Evolutionary conservation across 805 yeast species (phyloP).

Genomic region (Starmerella ratchasimensis): DNA sequence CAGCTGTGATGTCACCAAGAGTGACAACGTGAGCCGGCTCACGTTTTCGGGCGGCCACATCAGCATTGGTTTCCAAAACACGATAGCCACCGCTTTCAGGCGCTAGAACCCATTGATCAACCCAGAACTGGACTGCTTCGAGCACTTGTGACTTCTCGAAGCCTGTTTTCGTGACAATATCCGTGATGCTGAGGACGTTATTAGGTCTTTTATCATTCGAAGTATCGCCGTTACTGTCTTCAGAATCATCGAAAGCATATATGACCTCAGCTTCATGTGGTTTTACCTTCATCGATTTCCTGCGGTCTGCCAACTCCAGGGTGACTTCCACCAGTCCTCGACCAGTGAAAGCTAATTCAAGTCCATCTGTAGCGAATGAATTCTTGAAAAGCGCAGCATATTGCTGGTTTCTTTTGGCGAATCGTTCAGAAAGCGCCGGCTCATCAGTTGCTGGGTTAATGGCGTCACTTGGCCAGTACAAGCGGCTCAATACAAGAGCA

Average conservation of each 20-base stretch:
- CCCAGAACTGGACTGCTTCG: conserved; percentile 48
- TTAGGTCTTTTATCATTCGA: too few species aligned
- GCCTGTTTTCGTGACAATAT: conserved; percentile 28
- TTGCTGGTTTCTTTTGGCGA: too few species aligned
- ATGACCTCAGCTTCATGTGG: conserved; percentile 62
- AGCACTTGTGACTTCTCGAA: conserved; percentile 33
- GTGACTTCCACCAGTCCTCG: conserved; percentile 51
- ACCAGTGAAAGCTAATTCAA: conserved; percentile 43
- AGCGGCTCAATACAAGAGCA: conserved; percentile 54
- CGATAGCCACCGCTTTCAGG: conserved; percentile 31
- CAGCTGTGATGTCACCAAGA: conserved; percentile 19
- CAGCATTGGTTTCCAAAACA: conserved; percentile 27
- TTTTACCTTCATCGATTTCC: conserved; percentile 36
- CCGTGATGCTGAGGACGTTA: conserved; percentile 25
- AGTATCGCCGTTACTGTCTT: too few species aligned
- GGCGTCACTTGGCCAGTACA: conserved; percentile 55
- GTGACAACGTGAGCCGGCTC: conserved; percentile 13
- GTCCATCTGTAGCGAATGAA: conserved; percentile 35
- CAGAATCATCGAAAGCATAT: conserved; percentile 12
- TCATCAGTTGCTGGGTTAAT: background rate
- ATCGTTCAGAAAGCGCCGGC: conserved; percentile 32
- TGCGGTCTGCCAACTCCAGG: conserved; percentile 39
- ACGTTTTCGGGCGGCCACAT: conserved; percentile 19
- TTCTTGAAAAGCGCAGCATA: conserved; percentile 35
- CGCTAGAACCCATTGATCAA: conserved; percentile 38